phyloP scores from a whole-genome alignment of 208 protist genomes.

The Wallacemonas rigidus region DNA sequence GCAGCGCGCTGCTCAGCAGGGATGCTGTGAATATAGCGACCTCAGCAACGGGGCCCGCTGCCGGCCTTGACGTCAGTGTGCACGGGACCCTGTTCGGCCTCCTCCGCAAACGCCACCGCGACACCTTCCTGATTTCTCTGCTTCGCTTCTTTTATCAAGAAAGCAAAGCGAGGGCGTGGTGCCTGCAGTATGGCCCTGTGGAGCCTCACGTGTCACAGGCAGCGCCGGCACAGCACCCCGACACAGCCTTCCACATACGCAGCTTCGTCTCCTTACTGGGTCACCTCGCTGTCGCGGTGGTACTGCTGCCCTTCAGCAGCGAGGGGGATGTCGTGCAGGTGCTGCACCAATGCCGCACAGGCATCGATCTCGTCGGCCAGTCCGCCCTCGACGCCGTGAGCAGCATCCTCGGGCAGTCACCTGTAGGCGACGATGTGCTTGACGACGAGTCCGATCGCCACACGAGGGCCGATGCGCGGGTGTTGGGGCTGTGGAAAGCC shows the following conservation, averaged over 20 bases:
- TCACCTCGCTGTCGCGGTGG: constrained; percentile 55
- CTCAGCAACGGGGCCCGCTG: background rate
- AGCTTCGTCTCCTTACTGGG: constrained; percentile 57
- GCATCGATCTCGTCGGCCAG: constrained; percentile 66
- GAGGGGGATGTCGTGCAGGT: constrained; percentile 63
- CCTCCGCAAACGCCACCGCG: constrained; percentile 56
- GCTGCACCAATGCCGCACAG: constrained; percentile 53
- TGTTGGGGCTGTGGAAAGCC: constrained; percentile 41
- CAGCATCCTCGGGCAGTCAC: constrained; percentile 3
- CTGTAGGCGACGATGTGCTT: no score
- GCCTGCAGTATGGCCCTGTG: constrained; percentile 25
- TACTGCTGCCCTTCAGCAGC: constrained; percentile 50
- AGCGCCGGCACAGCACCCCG: background rate
- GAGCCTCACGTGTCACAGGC: background rate
- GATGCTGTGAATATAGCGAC: background rate
- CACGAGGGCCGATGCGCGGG: background rate
- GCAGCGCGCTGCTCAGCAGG: constrained; percentile 31
- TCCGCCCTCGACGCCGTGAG: constrained; percentile 41
- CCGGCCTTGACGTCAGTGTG: constrained; percentile 25
- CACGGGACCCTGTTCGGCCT: constrained; percentile 48
- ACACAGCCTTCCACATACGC: constrained; percentile 16
- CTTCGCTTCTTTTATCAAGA: constrained; percentile 74
- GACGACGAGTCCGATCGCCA: no score
- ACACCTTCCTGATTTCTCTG: constrained; percentile 58
- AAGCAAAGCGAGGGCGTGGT: constrained; percentile 47